These are phyloP conservation scores for Eutrema salsugineum DNA, from an alignment of 441 rosid genomes.

Conservation along the genomic window DNA sequence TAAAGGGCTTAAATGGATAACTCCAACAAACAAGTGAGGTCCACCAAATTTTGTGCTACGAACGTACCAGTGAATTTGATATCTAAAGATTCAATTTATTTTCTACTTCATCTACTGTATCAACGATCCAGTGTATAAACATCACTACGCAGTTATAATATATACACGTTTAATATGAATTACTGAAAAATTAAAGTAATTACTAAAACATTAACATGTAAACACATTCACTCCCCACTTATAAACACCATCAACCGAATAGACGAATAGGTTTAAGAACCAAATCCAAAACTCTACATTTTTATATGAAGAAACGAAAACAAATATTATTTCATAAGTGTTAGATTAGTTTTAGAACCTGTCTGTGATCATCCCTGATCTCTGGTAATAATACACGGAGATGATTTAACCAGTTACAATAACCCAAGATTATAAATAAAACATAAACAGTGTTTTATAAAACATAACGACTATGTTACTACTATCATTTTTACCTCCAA, in stretches of 20 bases:
- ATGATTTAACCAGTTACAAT: slow-evolving; percentile 20
- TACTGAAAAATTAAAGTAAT: no score
- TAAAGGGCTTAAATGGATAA: not conserved
- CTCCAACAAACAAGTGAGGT: not conserved
- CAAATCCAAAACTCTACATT: not conserved
- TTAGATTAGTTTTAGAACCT: slow-evolving; percentile 26
- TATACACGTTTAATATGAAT: no score
- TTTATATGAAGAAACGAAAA: not conserved
- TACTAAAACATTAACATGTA: not conserved
- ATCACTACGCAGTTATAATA: no score
- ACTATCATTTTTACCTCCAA: slow-evolving; percentile 67
- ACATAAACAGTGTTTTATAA: not conserved
- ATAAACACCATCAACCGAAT: not conserved
- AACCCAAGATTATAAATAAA: slow-evolving; percentile 6
- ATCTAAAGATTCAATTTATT: no score
- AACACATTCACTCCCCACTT: not conserved
- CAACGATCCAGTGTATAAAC: no score
- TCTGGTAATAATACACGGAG: slow-evolving; percentile 29
- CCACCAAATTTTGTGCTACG: not conserved
- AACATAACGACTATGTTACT: slow-evolving; percentile 4
- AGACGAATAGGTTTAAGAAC: not conserved
- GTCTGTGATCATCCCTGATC: slow-evolving; percentile 18
- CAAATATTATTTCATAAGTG: not conserved
- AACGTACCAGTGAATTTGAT: no score
- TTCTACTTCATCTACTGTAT: no score